Conservation (phyloP, 441 rosid species). For the Mallotus japonicus region DNA sequence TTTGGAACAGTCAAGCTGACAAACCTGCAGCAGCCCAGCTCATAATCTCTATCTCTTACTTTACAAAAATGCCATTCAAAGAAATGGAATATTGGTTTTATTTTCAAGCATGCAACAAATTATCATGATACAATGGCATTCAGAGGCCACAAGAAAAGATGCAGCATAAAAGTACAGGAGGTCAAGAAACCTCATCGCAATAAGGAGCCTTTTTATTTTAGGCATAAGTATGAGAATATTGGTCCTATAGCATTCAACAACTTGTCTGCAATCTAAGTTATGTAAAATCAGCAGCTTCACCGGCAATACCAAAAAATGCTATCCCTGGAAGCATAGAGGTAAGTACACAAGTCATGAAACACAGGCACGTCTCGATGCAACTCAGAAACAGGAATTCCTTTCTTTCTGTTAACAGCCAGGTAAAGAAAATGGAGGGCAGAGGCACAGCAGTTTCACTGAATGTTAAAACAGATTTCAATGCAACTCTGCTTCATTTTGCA, state of each 20-base stretch:
- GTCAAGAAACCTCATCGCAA: not conserved
- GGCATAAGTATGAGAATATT: not conserved
- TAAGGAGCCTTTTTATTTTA: not conserved
- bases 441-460: not conserved
- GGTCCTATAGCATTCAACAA: not conserved
- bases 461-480: not conserved
- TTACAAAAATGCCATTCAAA: not conserved
- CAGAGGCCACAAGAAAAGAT: not conserved
- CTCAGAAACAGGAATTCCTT: not conserved
- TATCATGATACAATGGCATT: not conserved
- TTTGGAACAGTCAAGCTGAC: not conserved
- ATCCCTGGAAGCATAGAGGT: not conserved
- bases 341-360: not conserved
- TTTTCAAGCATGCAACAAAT: not conserved
- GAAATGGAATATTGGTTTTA: not conserved
- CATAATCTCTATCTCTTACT: not conserved
- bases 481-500: slow-evolving; percentile 3
- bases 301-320: not conserved
- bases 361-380: not conserved
- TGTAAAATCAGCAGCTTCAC: not conserved
- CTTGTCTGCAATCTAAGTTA: not conserved
- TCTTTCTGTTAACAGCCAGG: not conserved
- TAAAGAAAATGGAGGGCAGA: not conserved
- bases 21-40: not conserved
- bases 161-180: not conserved